Conservation (phyloP, 2,329 filamentous ascomycete genomes). For the Fusarium sp. region DNA sequence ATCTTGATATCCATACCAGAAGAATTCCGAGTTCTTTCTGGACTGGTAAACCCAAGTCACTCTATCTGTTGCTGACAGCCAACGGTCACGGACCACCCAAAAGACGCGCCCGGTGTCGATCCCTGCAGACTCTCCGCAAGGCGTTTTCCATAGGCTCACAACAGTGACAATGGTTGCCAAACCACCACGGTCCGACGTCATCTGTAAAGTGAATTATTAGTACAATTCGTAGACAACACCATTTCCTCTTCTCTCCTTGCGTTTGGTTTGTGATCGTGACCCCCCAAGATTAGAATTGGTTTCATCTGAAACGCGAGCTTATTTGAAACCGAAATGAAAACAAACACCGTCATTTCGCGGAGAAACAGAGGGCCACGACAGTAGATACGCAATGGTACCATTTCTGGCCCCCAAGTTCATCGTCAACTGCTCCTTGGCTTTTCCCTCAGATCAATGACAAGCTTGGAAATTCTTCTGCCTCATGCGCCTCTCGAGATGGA, state of each 20-base stretch:
- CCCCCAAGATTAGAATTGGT: background rate
- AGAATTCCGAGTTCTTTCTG: background rate
- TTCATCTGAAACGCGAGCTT: background rate
- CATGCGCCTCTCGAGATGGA: background rate
- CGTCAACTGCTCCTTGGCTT: conserved; percentile 7
- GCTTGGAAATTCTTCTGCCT: conserved; percentile 32
- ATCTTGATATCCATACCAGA: background rate
- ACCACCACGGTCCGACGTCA: conserved; percentile 31
- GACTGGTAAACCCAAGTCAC: background rate
- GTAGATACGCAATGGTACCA: conserved; percentile 29
- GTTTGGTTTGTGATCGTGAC: conserved; percentile 20
- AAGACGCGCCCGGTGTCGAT: conserved; percentile 28
- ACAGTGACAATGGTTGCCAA: conserved; percentile 28
- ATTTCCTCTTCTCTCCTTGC: conserved; percentile 13
- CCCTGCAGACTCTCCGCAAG: conserved; percentile 40
- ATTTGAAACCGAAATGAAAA: conserved; percentile 9
- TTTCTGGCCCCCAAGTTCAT: conserved; percentile 16
- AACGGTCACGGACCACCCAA: conserved; percentile 27
- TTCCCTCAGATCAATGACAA: conserved; percentile 19
- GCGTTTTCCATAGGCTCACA: conserved; percentile 46
- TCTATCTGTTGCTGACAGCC: conserved; percentile 24
- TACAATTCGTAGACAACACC: conserved; percentile 19
- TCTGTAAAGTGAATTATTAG: background rate
- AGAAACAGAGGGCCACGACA: conserved; percentile 33
- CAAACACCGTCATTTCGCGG: conserved; percentile 2